Conservation (phyloP, 2,329 filamentous ascomycete genomes). For the Drechslerella coelobrocha region DNA sequence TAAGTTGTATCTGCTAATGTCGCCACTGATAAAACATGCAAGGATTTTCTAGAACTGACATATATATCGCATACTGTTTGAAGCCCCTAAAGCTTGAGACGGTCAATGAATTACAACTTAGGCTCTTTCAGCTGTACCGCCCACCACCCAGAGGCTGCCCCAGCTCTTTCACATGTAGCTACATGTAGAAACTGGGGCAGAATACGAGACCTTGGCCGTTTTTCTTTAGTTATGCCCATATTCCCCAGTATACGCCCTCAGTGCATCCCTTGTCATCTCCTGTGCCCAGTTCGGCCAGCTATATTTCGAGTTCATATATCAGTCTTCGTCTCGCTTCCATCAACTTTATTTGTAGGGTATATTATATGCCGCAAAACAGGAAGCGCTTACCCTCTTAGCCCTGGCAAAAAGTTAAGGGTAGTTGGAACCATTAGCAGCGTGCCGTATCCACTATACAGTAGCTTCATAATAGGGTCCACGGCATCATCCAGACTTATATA, state of each 20-base stretch:
- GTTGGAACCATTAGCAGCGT: constrained; percentile 1
- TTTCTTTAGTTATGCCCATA: constrained; percentile 16
- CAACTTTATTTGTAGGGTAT: too few relatives aligned
- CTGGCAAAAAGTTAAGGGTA: background rate
- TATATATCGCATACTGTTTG: too few relatives aligned
- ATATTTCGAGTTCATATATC: constrained; percentile 8
- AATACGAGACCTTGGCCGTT: constrained; percentile 11
- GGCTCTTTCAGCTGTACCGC: too few relatives aligned
- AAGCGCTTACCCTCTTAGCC: constrained; percentile 1
- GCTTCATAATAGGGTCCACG: constrained; percentile 1
- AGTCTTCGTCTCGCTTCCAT: too few relatives aligned
- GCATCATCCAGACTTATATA: constrained; percentile 3
- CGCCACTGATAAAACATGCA: too few relatives aligned
- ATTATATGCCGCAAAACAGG: background rate
- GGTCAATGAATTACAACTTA: too few relatives aligned
- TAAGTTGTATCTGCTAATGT: too few relatives aligned
- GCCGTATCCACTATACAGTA: constrained; percentile 4
- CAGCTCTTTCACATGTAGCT: too few relatives aligned
- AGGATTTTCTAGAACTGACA: too few relatives aligned
- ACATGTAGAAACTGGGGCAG: too few relatives aligned
- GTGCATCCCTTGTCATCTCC: constrained; percentile 9
- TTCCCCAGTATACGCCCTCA: constrained; percentile 15
- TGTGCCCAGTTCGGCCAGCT: constrained; percentile 19
- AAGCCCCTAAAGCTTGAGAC: too few relatives aligned
- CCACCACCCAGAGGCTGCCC: too few relatives aligned